These are phyloP conservation scores for Ambrosiella beaveri DNA, from an alignment of 2,329 filamentous ascomycete genomes.

Conservation along the genomic window DNA sequence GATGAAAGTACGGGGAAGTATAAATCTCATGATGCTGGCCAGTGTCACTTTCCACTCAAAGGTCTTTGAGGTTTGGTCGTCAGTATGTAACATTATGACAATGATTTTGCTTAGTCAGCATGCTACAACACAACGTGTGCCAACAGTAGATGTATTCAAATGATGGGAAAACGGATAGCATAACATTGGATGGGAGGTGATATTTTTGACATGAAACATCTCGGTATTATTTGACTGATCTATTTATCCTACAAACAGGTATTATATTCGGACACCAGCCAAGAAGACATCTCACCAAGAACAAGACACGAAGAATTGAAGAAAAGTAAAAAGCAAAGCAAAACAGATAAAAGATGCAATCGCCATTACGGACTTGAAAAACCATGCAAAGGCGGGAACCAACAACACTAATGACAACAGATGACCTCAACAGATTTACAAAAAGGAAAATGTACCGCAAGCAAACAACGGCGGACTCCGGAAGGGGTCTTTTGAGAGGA, in stretches of 20 bases:
- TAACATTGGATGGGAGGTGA: too few species aligned
- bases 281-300: neutral
- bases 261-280: neutral
- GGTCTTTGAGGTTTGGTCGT: neutral
- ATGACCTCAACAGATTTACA: too few species aligned
- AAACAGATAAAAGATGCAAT: neutral
- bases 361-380: neutral
- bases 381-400: too few species aligned
- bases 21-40: too few species aligned
- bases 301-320: neutral
- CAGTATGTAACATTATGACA: neutral
- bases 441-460: neutral
- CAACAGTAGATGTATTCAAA: neutral
- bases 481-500: neutral
- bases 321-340: slow-evolving; percentile 2
- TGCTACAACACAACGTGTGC: neutral
- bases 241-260: slow-evolving; percentile 3
- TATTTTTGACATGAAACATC: neutral
- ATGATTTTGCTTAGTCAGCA: neutral
- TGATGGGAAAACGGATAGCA: too few species aligned
- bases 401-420: too few species aligned
- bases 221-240: neutral
- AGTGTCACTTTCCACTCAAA: too few species aligned
- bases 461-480: neutral
- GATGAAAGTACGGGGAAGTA: too few species aligned